phyloP scores from a whole-genome alignment of 495 filamentous ascomycete species.

The Talaromyces wortmannii region DNA sequence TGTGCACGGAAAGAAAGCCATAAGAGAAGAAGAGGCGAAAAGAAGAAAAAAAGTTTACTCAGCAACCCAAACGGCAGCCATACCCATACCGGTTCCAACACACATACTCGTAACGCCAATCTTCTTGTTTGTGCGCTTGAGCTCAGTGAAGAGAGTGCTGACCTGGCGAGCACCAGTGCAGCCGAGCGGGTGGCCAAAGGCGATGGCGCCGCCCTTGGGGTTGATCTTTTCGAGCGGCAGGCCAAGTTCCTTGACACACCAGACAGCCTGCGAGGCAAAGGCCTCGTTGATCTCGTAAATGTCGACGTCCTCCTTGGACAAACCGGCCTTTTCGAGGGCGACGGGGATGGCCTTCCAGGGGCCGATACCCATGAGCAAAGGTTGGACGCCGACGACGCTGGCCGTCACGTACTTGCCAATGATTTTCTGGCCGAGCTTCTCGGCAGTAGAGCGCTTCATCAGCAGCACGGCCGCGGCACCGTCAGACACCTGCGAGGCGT shows the following conservation, averaged over 20 bases:
- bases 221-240: constrained; percentile 77
- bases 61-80: constrained; percentile 91
- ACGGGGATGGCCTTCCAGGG: constrained; percentile 96
- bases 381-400: constrained; percentile 81
- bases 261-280: constrained; percentile 91
- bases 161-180: constrained; percentile 94
- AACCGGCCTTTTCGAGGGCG: constrained; percentile 77
- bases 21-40: background rate
- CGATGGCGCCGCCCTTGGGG: constrained; percentile 96
- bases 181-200: constrained; percentile 95
- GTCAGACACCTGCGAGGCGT: constrained; percentile 91
- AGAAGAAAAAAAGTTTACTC: constrained; percentile 43
- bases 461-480: constrained; percentile 91
- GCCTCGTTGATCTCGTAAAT: constrained; percentile 99
- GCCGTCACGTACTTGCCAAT: constrained; percentile 85
- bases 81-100: constrained; percentile 93
- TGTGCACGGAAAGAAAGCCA: background rate
- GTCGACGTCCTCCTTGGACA: constrained; percentile 87
- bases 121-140: constrained; percentile 72
- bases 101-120: constrained; percentile 96
- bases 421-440: constrained; percentile 80
- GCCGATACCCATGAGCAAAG: constrained; percentile 91
- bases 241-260: constrained; percentile 84
- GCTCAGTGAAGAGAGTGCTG: constrained; percentile 81
- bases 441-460: constrained; percentile 91